Base-by-base conservation (phyloP, 2,329 filamentous ascomycete genomes). In the Phaeosphaeriaceae sp. region DNA sequence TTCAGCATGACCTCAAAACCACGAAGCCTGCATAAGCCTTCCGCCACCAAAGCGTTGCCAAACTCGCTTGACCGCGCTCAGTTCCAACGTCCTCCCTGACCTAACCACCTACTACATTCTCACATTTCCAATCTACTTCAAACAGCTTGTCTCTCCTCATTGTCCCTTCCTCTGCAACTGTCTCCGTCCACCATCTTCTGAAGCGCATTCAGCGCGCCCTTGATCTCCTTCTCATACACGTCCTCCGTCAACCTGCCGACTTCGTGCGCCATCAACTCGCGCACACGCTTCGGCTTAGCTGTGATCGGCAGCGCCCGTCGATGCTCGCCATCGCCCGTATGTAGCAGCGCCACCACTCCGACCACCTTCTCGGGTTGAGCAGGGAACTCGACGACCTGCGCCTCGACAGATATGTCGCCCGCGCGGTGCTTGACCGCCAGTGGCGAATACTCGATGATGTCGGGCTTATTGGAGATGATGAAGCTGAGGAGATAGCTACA, bases 271-370 rank as follows among this genome's bases (percentile, higher is more conserved):
- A 58, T 17, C 0, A 65, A 54, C 5, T 63, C 49, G 2, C 50
- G 47, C 0, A 61, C 47, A 3, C 62, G 48, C 51, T 58, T 60
- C 3, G 50, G 54, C 22, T 45, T 61, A 11, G 60, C 62, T 0
- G n/a, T 33, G 2, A 63, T 53, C 2, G 53, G 50, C 2, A 57
- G 3, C 5, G 19, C 21, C 15, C 20, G 44, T n/a, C 6, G 25
- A 15, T 40, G 24, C 17, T 6, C 17, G 13, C 19, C 31, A 6
- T 10, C 48, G 22, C 31, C 31, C 20, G 47, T 19, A 9, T n/a
- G 33, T 1, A 54, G 10, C 4, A 60, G 13, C 6, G 50, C 58
- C 7, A 55, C 5, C 6, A 63, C 45, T 1, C 41, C 45, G 3
- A 63, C 5, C 10, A 61, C 11, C 13, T 53, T 61, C 41, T 52